phyloP scores from a whole-genome alignment of 768 basidiomycete species.

The Podaxis sp. region DNA sequence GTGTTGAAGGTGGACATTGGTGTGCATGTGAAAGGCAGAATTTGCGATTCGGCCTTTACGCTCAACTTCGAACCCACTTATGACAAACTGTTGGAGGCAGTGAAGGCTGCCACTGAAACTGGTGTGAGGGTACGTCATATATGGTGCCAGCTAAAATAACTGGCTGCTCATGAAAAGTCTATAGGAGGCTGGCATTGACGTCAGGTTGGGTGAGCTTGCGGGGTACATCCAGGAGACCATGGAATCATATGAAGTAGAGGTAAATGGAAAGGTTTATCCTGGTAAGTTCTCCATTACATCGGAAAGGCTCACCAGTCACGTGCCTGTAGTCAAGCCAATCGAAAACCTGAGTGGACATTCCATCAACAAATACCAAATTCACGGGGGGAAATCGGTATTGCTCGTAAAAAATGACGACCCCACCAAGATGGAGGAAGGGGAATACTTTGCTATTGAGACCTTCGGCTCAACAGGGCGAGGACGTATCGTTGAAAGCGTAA shows the following conservation, averaged over 20 bases:
- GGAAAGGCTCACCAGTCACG: conserved; percentile 9
- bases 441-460: conserved; percentile 98
- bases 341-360: conserved; percentile 94
- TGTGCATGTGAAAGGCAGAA: conserved; percentile 95
- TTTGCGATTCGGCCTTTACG: conserved; percentile 95
- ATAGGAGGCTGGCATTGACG: conserved; percentile 96
- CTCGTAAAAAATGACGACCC: conserved; percentile 88
- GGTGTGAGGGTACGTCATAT: conserved; percentile 67
- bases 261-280: conserved; percentile 79
- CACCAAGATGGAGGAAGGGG: conserved; percentile 99
- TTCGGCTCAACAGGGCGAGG: conserved; percentile 97
- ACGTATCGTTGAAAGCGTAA: conserved; percentile 77
- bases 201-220: conserved; percentile 88
- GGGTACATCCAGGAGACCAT: conserved; percentile 96
- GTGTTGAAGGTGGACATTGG: conserved; percentile 97
- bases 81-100: conserved; percentile 85
- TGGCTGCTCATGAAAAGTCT: not conserved
- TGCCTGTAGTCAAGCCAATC: conserved; percentile 79
- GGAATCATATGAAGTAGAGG: conserved; percentile 97
- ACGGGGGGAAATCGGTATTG: conserved; percentile 90
- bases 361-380: conserved; percentile 88
- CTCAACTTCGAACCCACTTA: conserved; percentile 88
- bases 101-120: conserved; percentile 91
- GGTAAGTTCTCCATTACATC: conserved; percentile 44
- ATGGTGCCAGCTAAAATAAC: not conserved